phyloP scores from a whole-genome alignment of 768 basidiomycete species.

The Russula emetica region DNA sequence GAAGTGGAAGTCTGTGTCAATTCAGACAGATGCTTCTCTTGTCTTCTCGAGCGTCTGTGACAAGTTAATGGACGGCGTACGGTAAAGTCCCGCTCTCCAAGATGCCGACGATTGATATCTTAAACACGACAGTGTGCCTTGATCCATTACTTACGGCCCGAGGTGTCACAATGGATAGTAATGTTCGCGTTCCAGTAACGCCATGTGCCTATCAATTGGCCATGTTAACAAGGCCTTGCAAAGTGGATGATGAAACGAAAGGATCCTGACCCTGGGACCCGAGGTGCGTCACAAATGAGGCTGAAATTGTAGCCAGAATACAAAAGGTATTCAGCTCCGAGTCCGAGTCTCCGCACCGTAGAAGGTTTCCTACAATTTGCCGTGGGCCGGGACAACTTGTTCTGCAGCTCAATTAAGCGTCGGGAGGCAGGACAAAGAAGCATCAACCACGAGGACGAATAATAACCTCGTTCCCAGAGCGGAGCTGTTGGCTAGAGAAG shows the following conservation, averaged over 20 bases:
- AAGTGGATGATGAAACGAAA: not conserved
- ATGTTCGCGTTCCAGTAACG: not conserved
- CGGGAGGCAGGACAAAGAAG: not conserved
- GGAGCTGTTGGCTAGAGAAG: not conserved
- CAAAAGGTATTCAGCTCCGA: not conserved
- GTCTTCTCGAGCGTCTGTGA: not conserved
- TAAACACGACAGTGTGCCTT: not conserved
- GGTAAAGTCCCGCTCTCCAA: not conserved
- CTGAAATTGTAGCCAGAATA: too few relatives aligned
- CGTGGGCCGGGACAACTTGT: not conserved
- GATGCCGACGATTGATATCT: not conserved
- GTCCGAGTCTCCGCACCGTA: not conserved
- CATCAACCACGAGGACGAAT: not conserved
- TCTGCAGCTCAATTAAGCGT: not conserved
- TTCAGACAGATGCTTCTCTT: not conserved
- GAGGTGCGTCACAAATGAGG: not conserved
- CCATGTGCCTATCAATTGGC: not conserved
- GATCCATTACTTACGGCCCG: not conserved
- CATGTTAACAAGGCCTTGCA: not conserved
- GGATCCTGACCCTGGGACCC: not conserved
- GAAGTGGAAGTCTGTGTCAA: not conserved
- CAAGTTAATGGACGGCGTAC: not conserved
- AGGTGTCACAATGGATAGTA: not conserved
- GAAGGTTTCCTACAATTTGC: not conserved
- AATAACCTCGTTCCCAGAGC: not conserved